Evolutionary conservation across 192 early-diverging fungal species (phyloP).

Genomic region (Coemansia javaensis): DNA sequence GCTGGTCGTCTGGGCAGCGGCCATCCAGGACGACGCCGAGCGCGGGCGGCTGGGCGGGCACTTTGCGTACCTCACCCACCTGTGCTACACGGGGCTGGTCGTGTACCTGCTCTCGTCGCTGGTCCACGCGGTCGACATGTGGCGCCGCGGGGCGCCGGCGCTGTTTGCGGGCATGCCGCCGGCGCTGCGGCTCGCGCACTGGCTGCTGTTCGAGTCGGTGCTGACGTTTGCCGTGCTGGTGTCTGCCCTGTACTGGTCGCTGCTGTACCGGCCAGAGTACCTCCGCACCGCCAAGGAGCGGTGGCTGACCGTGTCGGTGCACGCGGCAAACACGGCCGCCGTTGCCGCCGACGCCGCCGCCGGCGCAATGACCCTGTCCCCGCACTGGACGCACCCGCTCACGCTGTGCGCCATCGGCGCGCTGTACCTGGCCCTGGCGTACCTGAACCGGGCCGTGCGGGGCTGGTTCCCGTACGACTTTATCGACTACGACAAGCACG

Average conservation of each 20-base stretch:
- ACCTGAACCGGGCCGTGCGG: constrained; percentile 30
- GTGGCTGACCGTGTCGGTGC: constrained; percentile 39
- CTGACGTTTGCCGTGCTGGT: constrained; percentile 30
- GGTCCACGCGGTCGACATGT: constrained; percentile 12
- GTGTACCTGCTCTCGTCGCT: constrained; percentile 22
- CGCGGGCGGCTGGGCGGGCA: constrained; percentile 10
- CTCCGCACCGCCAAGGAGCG: constrained; percentile 1
- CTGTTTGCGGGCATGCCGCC: constrained; percentile 19
- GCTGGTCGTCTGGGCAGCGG: constrained; percentile 23
- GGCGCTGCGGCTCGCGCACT: constrained; percentile 38
- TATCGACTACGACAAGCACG: constrained; percentile 30
- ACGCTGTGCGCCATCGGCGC: constrained; percentile 7
- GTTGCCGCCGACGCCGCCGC: constrained; percentile 19
- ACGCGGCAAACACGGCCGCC: constrained; percentile 18
- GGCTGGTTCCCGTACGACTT: constrained; percentile 41
- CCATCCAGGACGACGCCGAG: constrained; percentile 15
- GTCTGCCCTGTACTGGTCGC: constrained; percentile 27
- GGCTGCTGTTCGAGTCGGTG: constrained; percentile 38
- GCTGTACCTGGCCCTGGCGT: constrained; percentile 30
- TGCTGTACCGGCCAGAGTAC: constrained; percentile 17
- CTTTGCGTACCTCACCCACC: constrained; percentile 45
- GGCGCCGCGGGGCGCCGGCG: neutral
- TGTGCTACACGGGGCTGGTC: constrained; percentile 37
- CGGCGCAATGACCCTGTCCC: constrained; percentile 26
- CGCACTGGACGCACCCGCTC: constrained; percentile 36